These are phyloP conservation scores for Francoa sonchifolia DNA, from an alignment of 441 rosid species.

Conservation along the genomic window DNA sequence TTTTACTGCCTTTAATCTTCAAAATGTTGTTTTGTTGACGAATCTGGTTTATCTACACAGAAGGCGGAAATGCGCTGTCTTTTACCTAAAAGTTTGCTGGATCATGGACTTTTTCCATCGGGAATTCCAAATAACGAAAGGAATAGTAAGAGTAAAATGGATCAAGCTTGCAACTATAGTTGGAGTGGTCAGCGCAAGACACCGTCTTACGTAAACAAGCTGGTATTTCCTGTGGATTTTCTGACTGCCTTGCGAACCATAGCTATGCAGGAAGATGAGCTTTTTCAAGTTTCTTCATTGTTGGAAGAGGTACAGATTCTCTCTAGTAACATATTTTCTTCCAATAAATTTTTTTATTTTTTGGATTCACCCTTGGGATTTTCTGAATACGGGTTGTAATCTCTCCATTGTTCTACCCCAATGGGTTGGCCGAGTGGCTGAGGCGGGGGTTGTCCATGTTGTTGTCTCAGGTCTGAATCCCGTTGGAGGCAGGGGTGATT, in stretches of 20 bases:
- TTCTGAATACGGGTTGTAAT: too few relatives aligned
- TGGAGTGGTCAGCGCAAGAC: conserved; percentile 83
- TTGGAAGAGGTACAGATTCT: conserved; percentile 58
- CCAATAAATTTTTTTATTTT: not conserved
- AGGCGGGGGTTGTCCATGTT: too few relatives aligned
- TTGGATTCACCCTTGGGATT: too few relatives aligned
- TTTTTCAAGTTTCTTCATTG: conserved; percentile 51
- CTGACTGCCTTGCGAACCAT: conserved; percentile 72
- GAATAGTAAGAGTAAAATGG: conserved; percentile 15
- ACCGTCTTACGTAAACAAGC: conserved; percentile 59
- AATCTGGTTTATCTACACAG: conserved; percentile 27
- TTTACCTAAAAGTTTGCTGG: conserved; percentile 52
- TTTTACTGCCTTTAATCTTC: not conserved
- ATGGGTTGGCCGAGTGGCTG: too few relatives aligned
- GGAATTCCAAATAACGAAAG: conserved; percentile 23
- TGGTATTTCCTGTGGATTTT: conserved; percentile 73
- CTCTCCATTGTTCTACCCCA: too few relatives aligned
- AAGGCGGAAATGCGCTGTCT: conserved; percentile 77
- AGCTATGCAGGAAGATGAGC: conserved; percentile 65
- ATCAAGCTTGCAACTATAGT: conserved; percentile 40
- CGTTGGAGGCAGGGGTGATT: too few relatives aligned
- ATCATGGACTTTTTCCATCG: conserved; percentile 47
- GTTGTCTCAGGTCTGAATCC: too few relatives aligned
- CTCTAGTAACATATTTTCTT: not conserved
- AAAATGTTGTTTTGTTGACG: conserved; percentile 6